Conservation (phyloP, 768 basidiomycete genomes). For the Hypsizygus marmoreus region DNA sequence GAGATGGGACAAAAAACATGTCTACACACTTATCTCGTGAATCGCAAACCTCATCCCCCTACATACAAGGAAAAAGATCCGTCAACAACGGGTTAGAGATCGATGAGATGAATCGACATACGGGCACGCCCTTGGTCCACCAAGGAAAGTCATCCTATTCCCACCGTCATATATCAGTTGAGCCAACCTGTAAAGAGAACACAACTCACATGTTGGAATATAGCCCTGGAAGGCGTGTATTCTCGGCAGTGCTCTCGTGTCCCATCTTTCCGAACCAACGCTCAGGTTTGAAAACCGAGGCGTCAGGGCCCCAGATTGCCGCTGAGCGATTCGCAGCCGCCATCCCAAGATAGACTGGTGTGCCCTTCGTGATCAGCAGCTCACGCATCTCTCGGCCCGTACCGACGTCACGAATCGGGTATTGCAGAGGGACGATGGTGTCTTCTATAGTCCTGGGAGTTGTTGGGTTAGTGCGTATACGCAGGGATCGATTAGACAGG, state of each 20-base stretch:
- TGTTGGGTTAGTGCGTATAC: constrained; percentile 1
- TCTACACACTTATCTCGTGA: constrained; percentile 37
- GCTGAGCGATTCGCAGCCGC: constrained; percentile 35
- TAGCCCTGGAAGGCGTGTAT: constrained; percentile 43
- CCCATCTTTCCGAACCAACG: constrained; percentile 41
- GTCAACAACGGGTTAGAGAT: constrained; percentile 9
- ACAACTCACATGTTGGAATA: constrained; percentile 40
- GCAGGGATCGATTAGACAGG: background rate
- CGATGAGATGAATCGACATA: constrained; percentile 24
- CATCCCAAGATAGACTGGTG: constrained; percentile 33
- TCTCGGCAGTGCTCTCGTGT: constrained; percentile 22
- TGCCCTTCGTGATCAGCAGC: constrained; percentile 39
- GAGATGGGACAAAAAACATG: background rate
- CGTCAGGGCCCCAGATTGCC: constrained; percentile 50
- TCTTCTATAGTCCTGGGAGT: constrained; percentile 32
- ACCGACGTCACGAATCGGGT: constrained; percentile 26
- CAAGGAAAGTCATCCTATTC: constrained; percentile 46
- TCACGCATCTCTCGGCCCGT: constrained; percentile 28
- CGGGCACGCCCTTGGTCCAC: constrained; percentile 48
- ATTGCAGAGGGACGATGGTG: constrained; percentile 33
- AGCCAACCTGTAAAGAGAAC: background rate
- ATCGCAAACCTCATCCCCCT: constrained; percentile 40
- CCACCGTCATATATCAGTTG: background rate
- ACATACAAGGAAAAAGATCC: background rate
- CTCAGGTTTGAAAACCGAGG: constrained; percentile 49